Evolutionary conservation across 2,329 filamentous ascomycete genomes (phyloP), one percentile per base, ranked within the genome.

Genomic region (Lecanicillium sp.): DNA sequence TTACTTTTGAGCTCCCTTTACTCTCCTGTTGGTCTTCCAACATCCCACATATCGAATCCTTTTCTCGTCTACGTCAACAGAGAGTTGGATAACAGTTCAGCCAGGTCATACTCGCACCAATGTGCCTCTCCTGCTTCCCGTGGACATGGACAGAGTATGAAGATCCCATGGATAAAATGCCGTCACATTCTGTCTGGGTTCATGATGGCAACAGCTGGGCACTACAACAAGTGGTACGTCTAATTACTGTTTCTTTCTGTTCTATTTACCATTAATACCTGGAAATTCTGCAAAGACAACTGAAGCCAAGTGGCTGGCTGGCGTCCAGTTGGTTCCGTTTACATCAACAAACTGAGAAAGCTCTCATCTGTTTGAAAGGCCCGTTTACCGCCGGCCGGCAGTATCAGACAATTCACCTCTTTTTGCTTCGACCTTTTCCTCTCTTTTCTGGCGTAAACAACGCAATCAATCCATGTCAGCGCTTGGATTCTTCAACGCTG

Each of bases 91-190:
- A n/a, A n/a, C n/a, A n/a, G n/a, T n/a, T n/a, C n/a, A n/a, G n/a
- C n/a, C n/a, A n/a, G 22, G 22, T 11, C 20, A 13, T 13, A 29
- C 18, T 18, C 17, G 22, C 13, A 49, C 56, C 35, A 6, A 75
- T 76, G 71, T 77, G 72, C 48, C 58, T 73, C n/a, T 63, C 67
- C 5, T 73, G 68, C 49, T 74, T 72, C 54, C 64, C 70, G 0
- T 67, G 52, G 68, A 71, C 52, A 43, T 71, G 53, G 60, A 68
- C 52, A 51, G 68, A 73, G 43, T 64, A 67, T 22, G 62, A 68
- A 43, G 60, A 63, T 41, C 53, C 59, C 5, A 37, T 60, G 11
- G 61, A 64, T 32, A 43, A 46, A 18, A 47, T 63, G 48, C 60
- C 61, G 2, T 48, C 56, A 43, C 66, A 68, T 37, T 64, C 62